These are phyloP conservation scores for Hemisphaericaspora subhashii DNA, from an alignment of 1,139 yeast genomes.

Conservation along the genomic window DNA sequence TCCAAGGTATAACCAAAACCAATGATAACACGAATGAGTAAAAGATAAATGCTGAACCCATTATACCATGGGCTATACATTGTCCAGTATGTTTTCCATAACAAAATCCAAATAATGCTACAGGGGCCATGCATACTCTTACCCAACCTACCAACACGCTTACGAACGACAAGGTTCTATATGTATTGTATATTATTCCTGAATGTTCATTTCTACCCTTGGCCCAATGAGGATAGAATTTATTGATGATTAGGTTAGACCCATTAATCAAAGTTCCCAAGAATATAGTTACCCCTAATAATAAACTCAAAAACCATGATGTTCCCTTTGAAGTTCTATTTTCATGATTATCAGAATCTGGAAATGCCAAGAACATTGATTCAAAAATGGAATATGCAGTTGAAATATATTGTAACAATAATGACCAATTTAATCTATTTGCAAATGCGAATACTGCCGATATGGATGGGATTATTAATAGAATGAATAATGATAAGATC, in stretches of 20 bases:
- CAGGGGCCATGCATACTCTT: constrained; percentile 76
- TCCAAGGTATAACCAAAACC: constrained; percentile 71
- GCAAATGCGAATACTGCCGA: constrained; percentile 57
- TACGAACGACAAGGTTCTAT: constrained; percentile 48
- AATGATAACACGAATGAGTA: constrained; percentile 72
- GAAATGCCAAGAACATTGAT: constrained; percentile 55
- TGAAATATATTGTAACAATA: constrained; percentile 47
- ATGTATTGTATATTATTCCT: constrained; percentile 27
- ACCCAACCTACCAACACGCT: constrained; percentile 61
- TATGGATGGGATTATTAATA: constrained; percentile 56
- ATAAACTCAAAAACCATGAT: constrained; percentile 54
- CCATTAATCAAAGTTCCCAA: constrained; percentile 58
- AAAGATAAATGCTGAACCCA: constrained; percentile 84
- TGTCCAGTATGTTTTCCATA: constrained; percentile 78
- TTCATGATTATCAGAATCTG: constrained; percentile 64
- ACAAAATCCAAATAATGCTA: constrained; percentile 80
- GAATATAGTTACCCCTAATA: constrained; percentile 49
- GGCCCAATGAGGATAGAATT: constrained; percentile 32
- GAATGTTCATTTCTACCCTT: constrained; percentile 19
- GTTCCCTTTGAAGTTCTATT: constrained; percentile 67
- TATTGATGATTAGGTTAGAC: constrained; percentile 43
- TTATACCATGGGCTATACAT: constrained; percentile 93
- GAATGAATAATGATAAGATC: constrained; percentile 47
- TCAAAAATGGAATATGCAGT: constrained; percentile 56
- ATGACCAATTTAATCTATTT: constrained; percentile 44